A percentile compares a stretch with the other conserved stretches of the same genome.
Conservation (phyloP, 1,284 basidiomycete species). For the Anthracocystis walkeri region DNA sequence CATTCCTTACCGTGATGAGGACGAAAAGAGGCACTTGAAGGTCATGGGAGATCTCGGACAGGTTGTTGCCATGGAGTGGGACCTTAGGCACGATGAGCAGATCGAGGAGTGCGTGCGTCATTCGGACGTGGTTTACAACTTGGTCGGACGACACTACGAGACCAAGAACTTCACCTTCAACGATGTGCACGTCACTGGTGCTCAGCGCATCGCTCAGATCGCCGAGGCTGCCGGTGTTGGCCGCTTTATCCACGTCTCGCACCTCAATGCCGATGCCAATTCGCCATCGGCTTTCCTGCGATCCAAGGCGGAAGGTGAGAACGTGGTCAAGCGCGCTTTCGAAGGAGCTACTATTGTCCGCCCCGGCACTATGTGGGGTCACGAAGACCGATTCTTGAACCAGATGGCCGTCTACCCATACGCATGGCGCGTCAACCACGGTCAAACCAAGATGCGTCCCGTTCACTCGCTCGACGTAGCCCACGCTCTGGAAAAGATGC, state of each 20-base stretch:
- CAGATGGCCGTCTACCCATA: constrained; percentile 94
- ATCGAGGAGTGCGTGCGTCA: constrained; percentile 94
- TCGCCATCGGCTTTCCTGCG: constrained; percentile 88
- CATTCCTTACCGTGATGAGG: constrained; percentile 94
- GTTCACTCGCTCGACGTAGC: constrained; percentile 95
- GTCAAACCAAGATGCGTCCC: constrained; percentile 86
- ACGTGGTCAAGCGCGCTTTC: constrained; percentile 85
- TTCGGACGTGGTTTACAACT: constrained; percentile 97
- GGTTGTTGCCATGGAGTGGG: constrained; percentile 97
- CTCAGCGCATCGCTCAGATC: constrained; percentile 78
- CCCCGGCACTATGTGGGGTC: constrained; percentile 87
- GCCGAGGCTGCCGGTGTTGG: constrained; percentile 82
- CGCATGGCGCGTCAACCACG: constrained; percentile 92
- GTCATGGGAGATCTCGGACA: constrained; percentile 97
- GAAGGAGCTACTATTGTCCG: constrained; percentile 89
- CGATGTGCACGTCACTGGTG: constrained; percentile 82
- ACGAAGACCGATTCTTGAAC: constrained; percentile 94
- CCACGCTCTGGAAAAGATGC: constrained; percentile 85
- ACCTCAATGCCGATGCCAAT: constrained; percentile 86
- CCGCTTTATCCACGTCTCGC: constrained; percentile 92
- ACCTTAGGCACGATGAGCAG: constrained; percentile 85
- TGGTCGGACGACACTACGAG: constrained; percentile 88
- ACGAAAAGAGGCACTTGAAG: constrained; percentile 89
- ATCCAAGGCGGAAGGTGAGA: constrained; percentile 90
- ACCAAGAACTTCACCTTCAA: constrained; percentile 89